Base-by-base conservation (phyloP, 768 basidiomycete species). In the Suillus brevipes region DNA sequence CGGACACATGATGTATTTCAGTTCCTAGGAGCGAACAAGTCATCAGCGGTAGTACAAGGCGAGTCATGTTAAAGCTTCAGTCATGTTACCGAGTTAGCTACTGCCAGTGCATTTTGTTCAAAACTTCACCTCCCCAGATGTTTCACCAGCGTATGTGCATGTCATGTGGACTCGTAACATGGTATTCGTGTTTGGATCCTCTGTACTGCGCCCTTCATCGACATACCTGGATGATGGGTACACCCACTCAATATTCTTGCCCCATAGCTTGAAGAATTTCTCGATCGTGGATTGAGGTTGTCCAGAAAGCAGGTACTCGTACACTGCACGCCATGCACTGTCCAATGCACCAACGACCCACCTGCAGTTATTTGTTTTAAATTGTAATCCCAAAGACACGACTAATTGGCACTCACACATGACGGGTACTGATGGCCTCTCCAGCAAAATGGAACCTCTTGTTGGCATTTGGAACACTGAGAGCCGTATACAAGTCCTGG, bases 271-370 rank as follows among this genome's bases (percentile, higher is more conserved):
- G 63, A 69, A 67, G 70, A 79, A 78, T 25, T 62, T 31, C 0
- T 43, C 6, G 0, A 66, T 56, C 7, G 53, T 49, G 60, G 68
- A 60, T 1, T 66, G 28, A 18, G 14, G 1, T 34, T 73, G 70
- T 10, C 43, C 14, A 55, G 67, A 64, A 40, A 64, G 65, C 40
- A 73, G 66, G 28, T 74, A 72, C 40, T 75, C 66, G 37, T 73
- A 64, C 9, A 81, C 78, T 0, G 78, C 75, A 8, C 72, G 70
- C 76, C 76, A 78, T 4, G 75, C 73, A 25, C 78, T 78, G 56
- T 81, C 78, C 13, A 82, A 72, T 64, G 57, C 81, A 14, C 81
- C 79, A 4, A 74, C 78, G 2, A 81, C 74, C 80, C 81, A 82
- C 2, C 78, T 77, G 53, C 3, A 43, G 7, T 20, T 40, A 18